Evolutionary conservation across 345 rosid species (phyloP).

Genomic region (thale cress (Arabidopsis thaliana)): DNA sequence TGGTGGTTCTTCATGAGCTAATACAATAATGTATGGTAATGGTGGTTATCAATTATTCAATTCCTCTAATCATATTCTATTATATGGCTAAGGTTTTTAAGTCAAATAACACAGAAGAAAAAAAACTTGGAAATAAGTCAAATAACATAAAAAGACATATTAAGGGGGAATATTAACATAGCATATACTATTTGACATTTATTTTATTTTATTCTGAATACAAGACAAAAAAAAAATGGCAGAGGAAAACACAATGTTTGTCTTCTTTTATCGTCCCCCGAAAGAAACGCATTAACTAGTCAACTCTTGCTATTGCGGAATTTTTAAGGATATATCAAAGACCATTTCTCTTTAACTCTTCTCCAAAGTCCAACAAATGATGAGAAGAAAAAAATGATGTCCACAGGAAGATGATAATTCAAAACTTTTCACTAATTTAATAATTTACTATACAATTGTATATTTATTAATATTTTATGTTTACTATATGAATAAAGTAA

Average conservation of each 20-base stretch:
- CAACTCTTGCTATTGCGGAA: conserved; percentile 35
- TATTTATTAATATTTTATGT: neutral
- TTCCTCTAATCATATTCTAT: conserved; percentile 24
- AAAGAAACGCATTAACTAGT: conserved; percentile 34
- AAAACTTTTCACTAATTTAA: neutral
- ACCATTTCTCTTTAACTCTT: neutral
- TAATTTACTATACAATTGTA: neutral
- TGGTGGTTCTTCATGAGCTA: conserved; percentile 32
- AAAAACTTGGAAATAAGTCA: conserved; percentile 29
- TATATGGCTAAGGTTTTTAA: conserved; percentile 15
- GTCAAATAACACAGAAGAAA: conserved; percentile 18
- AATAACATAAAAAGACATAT: conserved; percentile 12
- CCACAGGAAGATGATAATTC: conserved; percentile 16
- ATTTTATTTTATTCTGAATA: neutral
- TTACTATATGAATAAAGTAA: conserved; percentile 20
- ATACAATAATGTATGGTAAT: conserved; percentile 18
- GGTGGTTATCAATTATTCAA: conserved; percentile 18
- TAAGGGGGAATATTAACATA: conserved; percentile 40
- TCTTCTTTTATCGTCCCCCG: conserved; percentile 22
- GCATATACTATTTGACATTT: conserved; percentile 37
- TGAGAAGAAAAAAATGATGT: neutral
- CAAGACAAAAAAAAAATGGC: conserved; percentile 35
- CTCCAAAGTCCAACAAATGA: conserved; percentile 8
- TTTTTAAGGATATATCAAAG: conserved; percentile 19
- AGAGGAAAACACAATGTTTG: conserved; percentile 31